phyloP scores from a whole-genome alignment of 2,329 filamentous ascomycete genomes.

The Eutypella sp. region DNA sequence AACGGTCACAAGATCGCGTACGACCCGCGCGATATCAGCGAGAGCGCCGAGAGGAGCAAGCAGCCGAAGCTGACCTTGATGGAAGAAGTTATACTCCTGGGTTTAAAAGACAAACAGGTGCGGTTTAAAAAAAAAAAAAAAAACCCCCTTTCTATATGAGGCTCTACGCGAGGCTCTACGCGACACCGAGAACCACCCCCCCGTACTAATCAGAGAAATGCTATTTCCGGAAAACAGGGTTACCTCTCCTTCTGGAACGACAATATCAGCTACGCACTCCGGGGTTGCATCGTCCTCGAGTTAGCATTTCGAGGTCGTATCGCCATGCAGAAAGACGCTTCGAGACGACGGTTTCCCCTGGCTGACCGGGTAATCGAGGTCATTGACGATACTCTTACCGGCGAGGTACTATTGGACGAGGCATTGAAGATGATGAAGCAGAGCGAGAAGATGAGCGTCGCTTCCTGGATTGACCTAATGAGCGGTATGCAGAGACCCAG shows the following conservation, averaged over 20 bases:
- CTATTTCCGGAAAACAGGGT: slow-evolving; percentile 69
- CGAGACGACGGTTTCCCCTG: slow-evolving; percentile 84
- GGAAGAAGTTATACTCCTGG: slow-evolving; percentile 94
- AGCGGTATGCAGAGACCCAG: slow-evolving; percentile 62
- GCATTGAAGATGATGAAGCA: slow-evolving; percentile 99
- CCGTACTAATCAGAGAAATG: slow-evolving; percentile 12
- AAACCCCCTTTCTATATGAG: too few species aligned
- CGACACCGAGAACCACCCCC: too few species aligned
- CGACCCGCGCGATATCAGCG: slow-evolving; percentile 93
- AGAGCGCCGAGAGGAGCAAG: slow-evolving; percentile 93
- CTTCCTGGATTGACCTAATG: slow-evolving; percentile 98
- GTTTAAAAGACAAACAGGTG: slow-evolving; percentile 98
- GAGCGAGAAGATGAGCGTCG: slow-evolving; percentile 99
- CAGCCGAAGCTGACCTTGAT: slow-evolving; percentile 98
- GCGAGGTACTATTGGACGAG: slow-evolving; percentile 95
- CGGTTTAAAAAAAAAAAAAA: too few species aligned
- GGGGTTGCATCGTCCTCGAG: slow-evolving; percentile 97
- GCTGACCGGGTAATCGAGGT: slow-evolving; percentile 95
- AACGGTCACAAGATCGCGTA: slow-evolving; percentile 99
- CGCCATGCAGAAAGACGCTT: slow-evolving; percentile 97
- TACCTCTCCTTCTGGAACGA: slow-evolving; percentile 99
- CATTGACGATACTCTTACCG: slow-evolving; percentile 91
- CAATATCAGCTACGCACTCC: slow-evolving; percentile 96
- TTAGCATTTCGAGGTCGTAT: slow-evolving; percentile 92
- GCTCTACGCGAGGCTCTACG: too few species aligned